These are phyloP conservation scores for Voacanga thouarsii DNA, from an alignment of 257 asterid species.

Conservation along the genomic window DNA sequence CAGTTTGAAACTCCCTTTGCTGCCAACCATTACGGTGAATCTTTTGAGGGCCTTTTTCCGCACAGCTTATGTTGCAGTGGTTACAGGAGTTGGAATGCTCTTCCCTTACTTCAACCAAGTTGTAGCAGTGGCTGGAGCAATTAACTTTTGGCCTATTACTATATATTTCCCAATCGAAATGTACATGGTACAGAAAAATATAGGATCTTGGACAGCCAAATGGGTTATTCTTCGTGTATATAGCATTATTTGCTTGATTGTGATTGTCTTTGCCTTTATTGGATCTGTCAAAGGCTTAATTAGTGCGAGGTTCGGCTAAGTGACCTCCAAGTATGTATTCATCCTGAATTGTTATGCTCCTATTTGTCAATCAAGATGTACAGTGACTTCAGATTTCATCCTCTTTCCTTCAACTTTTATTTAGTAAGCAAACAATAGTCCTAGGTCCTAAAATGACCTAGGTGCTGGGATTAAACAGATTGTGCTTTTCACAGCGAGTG, in stretches of 20 bases:
- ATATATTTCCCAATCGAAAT: constrained; percentile 84
- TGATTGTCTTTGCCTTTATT: constrained; percentile 57
- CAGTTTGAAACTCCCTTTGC: constrained; percentile 31
- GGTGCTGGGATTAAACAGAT: no score
- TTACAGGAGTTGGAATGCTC: constrained; percentile 48
- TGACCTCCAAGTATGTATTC: background rate
- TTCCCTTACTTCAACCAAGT: constrained; percentile 85
- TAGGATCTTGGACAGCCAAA: constrained; percentile 38
- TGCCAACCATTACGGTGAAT: constrained; percentile 38
- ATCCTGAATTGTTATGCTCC: background rate
- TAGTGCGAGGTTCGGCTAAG: constrained; percentile 38
- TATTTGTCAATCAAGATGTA: background rate
- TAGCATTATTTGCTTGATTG: constrained; percentile 41
- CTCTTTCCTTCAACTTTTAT: background rate
- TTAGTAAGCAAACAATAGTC: no score
- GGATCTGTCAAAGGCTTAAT: constrained; percentile 70
- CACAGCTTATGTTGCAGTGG: constrained; percentile 50
- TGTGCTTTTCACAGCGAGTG: no score
- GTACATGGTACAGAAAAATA: constrained; percentile 57
- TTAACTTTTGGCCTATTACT: constrained; percentile 71
- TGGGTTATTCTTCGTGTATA: constrained; percentile 41
- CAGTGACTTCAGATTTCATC: background rate
- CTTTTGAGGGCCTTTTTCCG: constrained; percentile 49
- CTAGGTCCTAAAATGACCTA: no score
- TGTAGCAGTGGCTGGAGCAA: constrained; percentile 68